These are phyloP conservation scores for Pleurotus platypus DNA, from an alignment of 768 basidiomycete genomes.

Conservation along the genomic window DNA sequence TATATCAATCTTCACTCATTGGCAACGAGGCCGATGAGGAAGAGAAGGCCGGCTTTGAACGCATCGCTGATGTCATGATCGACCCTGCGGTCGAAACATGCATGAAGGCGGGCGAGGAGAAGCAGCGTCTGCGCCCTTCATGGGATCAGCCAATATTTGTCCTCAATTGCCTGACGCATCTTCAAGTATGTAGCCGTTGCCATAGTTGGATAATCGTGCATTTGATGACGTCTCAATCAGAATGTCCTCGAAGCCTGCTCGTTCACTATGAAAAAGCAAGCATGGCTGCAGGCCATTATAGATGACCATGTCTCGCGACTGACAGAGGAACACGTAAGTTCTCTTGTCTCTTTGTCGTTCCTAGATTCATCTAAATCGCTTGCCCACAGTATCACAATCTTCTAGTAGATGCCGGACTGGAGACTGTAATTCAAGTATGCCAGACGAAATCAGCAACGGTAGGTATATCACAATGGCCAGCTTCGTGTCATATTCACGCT, in stretches of 20 bases:
- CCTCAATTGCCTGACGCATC: slow-evolving; percentile 80
- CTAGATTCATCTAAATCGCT: slow-evolving; percentile 3
- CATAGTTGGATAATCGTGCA: too few relatives aligned
- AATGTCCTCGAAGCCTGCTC: slow-evolving; percentile 61
- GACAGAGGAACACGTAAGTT: slow-evolving; percentile 80
- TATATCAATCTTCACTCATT: slow-evolving; percentile 84
- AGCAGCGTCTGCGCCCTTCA: slow-evolving; percentile 43
- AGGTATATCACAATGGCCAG: neutral
- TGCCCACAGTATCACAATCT: slow-evolving; percentile 42
- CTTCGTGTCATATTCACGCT: neutral
- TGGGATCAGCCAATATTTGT: slow-evolving; percentile 88
- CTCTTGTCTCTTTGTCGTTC: neutral
- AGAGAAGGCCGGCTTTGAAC: slow-evolving; percentile 48
- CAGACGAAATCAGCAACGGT: slow-evolving; percentile 37
- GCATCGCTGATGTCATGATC: slow-evolving; percentile 78
- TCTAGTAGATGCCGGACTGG: slow-evolving; percentile 51
- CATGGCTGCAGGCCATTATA: slow-evolving; percentile 54
- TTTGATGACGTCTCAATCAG: slow-evolving; percentile 28
- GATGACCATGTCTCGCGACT: slow-evolving; percentile 60
- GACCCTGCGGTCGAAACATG: slow-evolving; percentile 84
- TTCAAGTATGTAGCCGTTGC: slow-evolving; percentile 52
- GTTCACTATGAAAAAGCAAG: slow-evolving; percentile 63
- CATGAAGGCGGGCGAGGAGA: slow-evolving; percentile 60
- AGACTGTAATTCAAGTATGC: slow-evolving; percentile 39
- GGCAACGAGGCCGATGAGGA: slow-evolving; percentile 49